Evolutionary conservation across 2,329 filamentous ascomycete species (phyloP).

Genomic region (Nemania sp.): DNA sequence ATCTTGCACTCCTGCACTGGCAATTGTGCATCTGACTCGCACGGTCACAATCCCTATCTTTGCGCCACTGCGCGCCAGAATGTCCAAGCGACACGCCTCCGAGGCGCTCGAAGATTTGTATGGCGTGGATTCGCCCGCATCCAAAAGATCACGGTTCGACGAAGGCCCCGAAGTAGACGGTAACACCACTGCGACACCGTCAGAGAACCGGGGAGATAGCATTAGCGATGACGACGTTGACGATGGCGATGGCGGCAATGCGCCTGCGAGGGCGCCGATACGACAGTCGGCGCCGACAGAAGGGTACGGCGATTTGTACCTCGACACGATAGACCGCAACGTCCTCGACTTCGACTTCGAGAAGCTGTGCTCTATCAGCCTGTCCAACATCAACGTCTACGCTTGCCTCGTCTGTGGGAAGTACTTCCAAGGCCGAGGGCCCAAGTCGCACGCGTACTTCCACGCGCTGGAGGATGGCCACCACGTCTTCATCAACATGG

Average conservation of each 20-base stretch:
- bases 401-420: slow-evolving; percentile 97
- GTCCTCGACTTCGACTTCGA: slow-evolving; percentile 98
- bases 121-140: slow-evolving; percentile 59
- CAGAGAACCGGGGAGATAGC: slow-evolving; percentile 35
- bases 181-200: slow-evolving; percentile 36
- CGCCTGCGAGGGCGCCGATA: slow-evolving; percentile 49
- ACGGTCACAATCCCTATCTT: background rate
- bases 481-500: slow-evolving; percentile 98
- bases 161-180: slow-evolving; percentile 46
- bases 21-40: background rate
- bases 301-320: slow-evolving; percentile 93
- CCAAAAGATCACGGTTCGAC: slow-evolving; percentile 60
- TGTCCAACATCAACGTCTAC: slow-evolving; percentile 99
- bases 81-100: slow-evolving; percentile 62
- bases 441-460: slow-evolving; percentile 95
- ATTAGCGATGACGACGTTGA: slow-evolving; percentile 43
- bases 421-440: slow-evolving; percentile 92
- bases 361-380: slow-evolving; percentile 92
- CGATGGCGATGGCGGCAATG: slow-evolving; percentile 45
- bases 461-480: slow-evolving; percentile 94
- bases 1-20: background rate
- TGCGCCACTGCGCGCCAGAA: slow-evolving; percentile 20
- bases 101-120: slow-evolving; percentile 62
- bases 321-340: slow-evolving; percentile 92
- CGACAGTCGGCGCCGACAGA: slow-evolving; percentile 79